Base-by-base conservation (phyloP, 2,329 filamentous ascomycete species). In the Bipolaris zeicola region DNA sequence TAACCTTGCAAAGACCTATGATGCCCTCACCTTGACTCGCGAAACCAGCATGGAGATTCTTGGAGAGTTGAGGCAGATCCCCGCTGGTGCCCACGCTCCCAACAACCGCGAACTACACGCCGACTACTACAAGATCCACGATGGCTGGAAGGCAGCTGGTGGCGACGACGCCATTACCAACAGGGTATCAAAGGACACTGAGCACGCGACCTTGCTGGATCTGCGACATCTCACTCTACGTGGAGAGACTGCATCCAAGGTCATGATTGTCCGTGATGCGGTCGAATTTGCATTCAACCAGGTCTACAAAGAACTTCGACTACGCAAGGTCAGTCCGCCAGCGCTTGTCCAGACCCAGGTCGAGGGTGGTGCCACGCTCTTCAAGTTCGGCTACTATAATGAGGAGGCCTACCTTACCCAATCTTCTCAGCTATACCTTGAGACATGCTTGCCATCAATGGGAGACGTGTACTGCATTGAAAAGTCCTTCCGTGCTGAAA, bases 381-480 rank as follows among this genome's bases (percentile, higher is more conserved):
- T 97, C 85, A 87, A 86, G 58, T 90, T 96, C 70, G 83, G 90
- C 72, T 96, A 95, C 83, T 97, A 96, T 79, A 89, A 88, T 67
- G 90, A 97, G 78, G 85, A 89, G 67, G 90, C 95, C 57, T 99
- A 93, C 81, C 87, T 99, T 61, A 98, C 95, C 3, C 95, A 99
- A 80, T 97, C 93, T 3, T 96, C 91, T 33, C 95, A 99, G 79
- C 87, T 99, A 51, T 99, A 99, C 79, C 89, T 99, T 57, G 95
- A 99, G 83, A 99, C 95, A 31, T 92, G 89, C 64, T 82, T 99
- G 31, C 92, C 94, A 10, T 91, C 89, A 49, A 84, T 98, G 70
- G 95, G 95, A 67, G 91, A 97, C 75, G 92, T 97, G 50, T 99
- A 96, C 85, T 98, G 94, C 76, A 94, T 99, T 70, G 93, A 96